A percentile compares a stretch with the other conserved stretches of the same genome.
These are phyloP conservation scores for Candida silvicultrix DNA, from an alignment of 805 yeast genomes.

Conservation along the genomic window DNA sequence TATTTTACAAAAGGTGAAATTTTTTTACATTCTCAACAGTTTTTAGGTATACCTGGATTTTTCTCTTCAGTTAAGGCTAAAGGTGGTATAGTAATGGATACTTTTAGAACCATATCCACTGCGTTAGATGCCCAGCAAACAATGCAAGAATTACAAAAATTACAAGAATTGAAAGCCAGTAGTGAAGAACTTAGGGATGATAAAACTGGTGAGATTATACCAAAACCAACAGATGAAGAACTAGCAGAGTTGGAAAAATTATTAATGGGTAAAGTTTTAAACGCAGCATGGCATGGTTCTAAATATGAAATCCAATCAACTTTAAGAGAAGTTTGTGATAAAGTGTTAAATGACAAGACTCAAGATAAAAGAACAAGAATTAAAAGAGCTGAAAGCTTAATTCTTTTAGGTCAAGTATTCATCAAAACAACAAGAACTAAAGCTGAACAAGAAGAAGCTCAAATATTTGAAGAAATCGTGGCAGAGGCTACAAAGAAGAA, in stretches of 20 bases:
- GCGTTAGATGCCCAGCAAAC: constrained; percentile 78
- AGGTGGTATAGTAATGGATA: constrained; percentile 67
- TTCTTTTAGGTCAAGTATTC: constrained; percentile 59
- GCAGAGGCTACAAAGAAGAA: constrained; percentile 44
- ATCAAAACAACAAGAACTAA: constrained; percentile 51
- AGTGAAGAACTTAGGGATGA: constrained; percentile 37
- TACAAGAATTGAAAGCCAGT: constrained; percentile 45
- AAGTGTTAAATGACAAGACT: constrained; percentile 50
- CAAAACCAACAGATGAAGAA: constrained; percentile 56
- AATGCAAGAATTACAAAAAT: constrained; percentile 62
- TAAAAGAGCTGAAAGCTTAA: constrained; percentile 58
- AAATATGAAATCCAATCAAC: constrained; percentile 73
- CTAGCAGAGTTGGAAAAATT: constrained; percentile 67
- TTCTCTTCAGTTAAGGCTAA: constrained; percentile 69
- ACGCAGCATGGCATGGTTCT: constrained; percentile 84
- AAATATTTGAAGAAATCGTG: constrained; percentile 68
- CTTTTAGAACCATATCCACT: constrained; percentile 61
- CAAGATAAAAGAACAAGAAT: constrained; percentile 39
- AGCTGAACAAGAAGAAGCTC: constrained; percentile 69
- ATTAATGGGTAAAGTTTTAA: constrained; percentile 70
- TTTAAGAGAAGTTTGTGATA: constrained; percentile 64
- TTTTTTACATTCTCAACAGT: constrained; percentile 56
- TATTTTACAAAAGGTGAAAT: constrained; percentile 61
- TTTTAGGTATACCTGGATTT: constrained; percentile 65
- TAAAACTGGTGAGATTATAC: constrained; percentile 43